Conservation (phyloP, 805 yeast genomes). For the Saturnispora silvae region DNA sequence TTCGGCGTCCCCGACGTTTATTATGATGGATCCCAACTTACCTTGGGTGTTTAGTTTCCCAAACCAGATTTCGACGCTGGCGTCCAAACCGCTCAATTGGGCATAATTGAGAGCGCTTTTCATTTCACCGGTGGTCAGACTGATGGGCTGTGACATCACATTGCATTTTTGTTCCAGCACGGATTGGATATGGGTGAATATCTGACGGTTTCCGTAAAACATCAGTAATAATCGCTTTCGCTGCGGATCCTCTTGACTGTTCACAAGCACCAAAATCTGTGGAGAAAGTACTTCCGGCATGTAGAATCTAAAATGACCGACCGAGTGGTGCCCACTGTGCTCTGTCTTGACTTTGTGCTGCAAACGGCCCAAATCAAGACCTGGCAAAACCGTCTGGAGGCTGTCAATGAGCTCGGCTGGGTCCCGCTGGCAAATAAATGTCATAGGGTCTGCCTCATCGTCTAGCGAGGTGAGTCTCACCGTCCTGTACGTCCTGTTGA, state of each 20-base stretch:
- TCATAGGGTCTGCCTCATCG: constrained; percentile 12
- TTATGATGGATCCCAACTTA: constrained; percentile 18
- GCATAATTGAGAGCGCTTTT: constrained; percentile 8
- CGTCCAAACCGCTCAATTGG: constrained; percentile 4
- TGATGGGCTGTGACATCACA: constrained; percentile 2
- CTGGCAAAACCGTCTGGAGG: background rate
- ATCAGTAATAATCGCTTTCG: constrained; percentile 6
- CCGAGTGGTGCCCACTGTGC: background rate
- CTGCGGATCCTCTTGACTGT: constrained; percentile 6
- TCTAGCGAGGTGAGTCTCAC: constrained; percentile 14
- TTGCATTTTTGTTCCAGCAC: constrained; percentile 1
- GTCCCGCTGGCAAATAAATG: constrained; percentile 19
- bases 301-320: constrained; percentile 24
- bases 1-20: constrained; percentile 19
- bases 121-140: constrained; percentile 1
- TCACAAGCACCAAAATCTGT: constrained; percentile 21
- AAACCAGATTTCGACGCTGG: constrained; percentile 11
- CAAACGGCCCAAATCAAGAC: constrained; percentile 5
- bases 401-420: too few relatives aligned
- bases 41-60: constrained; percentile 17
- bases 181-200: constrained; percentile 14
- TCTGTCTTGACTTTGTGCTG: constrained; percentile 20
- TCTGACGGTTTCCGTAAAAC: constrained; percentile 15
- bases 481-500: constrained; percentile 18
- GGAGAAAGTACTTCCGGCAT: constrained; percentile 19